Evolutionary conservation across 495 filamentous ascomycete genomes (phyloP).

Genomic region (Penicillium odoratum): DNA sequence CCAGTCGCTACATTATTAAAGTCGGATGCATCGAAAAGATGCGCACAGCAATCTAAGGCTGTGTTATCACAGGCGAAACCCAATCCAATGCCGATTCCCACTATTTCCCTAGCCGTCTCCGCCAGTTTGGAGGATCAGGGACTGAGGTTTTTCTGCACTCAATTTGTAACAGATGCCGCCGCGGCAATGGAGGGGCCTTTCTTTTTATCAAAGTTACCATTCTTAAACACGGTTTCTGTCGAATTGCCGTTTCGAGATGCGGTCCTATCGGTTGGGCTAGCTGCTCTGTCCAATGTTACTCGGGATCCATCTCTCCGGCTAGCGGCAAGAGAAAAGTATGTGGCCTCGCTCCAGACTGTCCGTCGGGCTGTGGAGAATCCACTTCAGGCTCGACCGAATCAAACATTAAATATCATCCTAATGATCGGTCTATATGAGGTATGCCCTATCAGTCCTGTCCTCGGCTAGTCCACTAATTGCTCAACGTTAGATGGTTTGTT

Average conservation of each 20-base stretch:
- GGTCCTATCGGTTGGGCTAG: constrained; percentile 25
- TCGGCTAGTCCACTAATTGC: background rate
- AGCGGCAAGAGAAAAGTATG: constrained; percentile 26
- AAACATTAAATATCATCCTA: constrained; percentile 18
- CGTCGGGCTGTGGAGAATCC: constrained; percentile 22
- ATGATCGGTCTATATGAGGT: constrained; percentile 30
- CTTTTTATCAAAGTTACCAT: background rate
- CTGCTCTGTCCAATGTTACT: constrained; percentile 27
- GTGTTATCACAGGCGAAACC: background rate
- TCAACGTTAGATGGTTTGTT: constrained; percentile 26
- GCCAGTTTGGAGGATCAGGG: constrained; percentile 19
- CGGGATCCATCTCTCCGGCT: constrained; percentile 17
- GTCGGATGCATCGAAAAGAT: background rate
- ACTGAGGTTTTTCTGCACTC: constrained; percentile 22
- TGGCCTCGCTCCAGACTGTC: constrained; percentile 14
- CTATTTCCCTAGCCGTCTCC: constrained; percentile 9
- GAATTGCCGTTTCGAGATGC: constrained; percentile 21
- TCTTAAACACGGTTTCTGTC: constrained; percentile 4
- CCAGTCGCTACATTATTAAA: constrained; percentile 1
- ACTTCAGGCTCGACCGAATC: constrained; percentile 10
- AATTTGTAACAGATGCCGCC: constrained; percentile 15
- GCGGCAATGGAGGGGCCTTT: background rate
- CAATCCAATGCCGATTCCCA: background rate
- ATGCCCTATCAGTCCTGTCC: background rate
- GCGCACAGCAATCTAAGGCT: background rate